A percentile compares a stretch with the other conserved stretches of the same genome.
These are phyloP conservation scores for Candida sp. DNA, from an alignment of 1,139 yeast genomes.

Conservation along the genomic window DNA sequence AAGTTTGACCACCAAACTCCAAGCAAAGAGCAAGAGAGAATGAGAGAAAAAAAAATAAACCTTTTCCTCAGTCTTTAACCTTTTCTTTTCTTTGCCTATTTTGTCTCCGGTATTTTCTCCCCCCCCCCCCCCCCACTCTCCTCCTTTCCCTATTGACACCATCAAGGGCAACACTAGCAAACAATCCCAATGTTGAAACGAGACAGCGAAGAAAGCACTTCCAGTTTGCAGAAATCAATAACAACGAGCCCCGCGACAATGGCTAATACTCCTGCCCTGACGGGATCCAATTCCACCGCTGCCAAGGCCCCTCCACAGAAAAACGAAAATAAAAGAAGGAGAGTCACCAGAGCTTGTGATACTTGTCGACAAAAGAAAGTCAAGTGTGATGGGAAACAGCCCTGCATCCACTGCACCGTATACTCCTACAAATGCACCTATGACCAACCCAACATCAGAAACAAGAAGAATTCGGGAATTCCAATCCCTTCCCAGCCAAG, in stretches of 20 bases:
- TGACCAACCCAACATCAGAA: constrained; percentile 75
- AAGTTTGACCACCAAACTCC: too few species aligned
- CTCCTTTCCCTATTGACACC: too few species aligned
- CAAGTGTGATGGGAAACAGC: constrained; percentile 87
- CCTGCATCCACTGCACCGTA: constrained; percentile 90
- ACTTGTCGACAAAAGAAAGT: constrained; percentile 80
- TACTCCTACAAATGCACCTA: constrained; percentile 77
- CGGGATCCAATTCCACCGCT: not conserved
- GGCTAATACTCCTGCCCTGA: not conserved
- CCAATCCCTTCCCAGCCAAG: constrained; percentile 31
- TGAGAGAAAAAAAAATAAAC: too few species aligned
- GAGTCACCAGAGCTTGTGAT: constrained; percentile 88
- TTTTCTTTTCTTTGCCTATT: too few species aligned
- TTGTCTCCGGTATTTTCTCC: too few species aligned
- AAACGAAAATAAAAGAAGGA: constrained; percentile 58
- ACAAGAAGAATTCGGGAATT: constrained; percentile 40
- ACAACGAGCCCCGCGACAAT: not conserved
- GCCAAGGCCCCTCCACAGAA: not conserved
- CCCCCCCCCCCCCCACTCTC: too few species aligned
- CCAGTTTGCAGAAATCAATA: not conserved
- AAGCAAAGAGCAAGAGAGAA: too few species aligned
- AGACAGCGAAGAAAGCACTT: not conserved
- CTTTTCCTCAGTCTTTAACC: too few species aligned
- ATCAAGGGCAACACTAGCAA: too few species aligned
- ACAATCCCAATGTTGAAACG: not conserved